phyloP scores from a whole-genome alignment of 1,284 basidiomycete species.

The Chondrostereum purpureum region DNA sequence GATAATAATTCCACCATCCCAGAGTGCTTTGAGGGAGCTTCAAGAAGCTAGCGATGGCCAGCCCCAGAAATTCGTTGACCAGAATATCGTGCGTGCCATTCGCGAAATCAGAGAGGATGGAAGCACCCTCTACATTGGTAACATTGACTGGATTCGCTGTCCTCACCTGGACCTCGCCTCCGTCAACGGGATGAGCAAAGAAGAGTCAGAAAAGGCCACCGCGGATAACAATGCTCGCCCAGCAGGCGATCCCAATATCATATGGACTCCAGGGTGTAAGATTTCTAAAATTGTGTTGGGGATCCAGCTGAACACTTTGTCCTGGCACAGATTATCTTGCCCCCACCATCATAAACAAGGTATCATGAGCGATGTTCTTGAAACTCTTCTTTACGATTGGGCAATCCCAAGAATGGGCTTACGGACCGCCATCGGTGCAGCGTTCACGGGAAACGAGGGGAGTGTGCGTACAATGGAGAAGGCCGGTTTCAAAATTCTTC shows the following conservation, averaged over 20 bases:
- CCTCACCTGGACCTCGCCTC: slow-evolving; percentile 24
- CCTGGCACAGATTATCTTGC: slow-evolving; percentile 51
- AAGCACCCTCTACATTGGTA: slow-evolving; percentile 37
- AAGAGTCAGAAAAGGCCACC: slow-evolving; percentile 21
- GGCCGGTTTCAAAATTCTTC: slow-evolving; percentile 46
- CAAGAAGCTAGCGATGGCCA: slow-evolving; percentile 20
- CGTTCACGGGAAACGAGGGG: slow-evolving; percentile 45
- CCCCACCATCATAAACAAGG: slow-evolving; percentile 53
- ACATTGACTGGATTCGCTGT: slow-evolving; percentile 32
- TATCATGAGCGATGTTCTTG: slow-evolving; percentile 59
- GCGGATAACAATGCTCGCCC: slow-evolving; percentile 30
- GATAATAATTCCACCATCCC: slow-evolving; percentile 13
- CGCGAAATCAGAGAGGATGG: slow-evolving; percentile 44
- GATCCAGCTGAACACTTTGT: neutral
- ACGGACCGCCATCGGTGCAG: slow-evolving; percentile 35
- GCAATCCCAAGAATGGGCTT: slow-evolving; percentile 52
- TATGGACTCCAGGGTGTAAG: slow-evolving; percentile 49
- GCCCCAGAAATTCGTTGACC: slow-evolving; percentile 23
- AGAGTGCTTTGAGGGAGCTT: slow-evolving; percentile 22
- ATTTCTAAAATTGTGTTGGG: neutral
- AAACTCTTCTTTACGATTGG: slow-evolving; percentile 47
- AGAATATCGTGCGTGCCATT: slow-evolving; percentile 37
- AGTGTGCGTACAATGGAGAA: slow-evolving; percentile 60
- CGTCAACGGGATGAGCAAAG: slow-evolving; percentile 24
- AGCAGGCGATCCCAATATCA: slow-evolving; percentile 40